A percentile compares a stretch with the other conserved stretches of the same genome.
Evolutionary conservation across 2,329 filamentous ascomycete species (phyloP).

Genomic region (Amesomyces nigricolor): DNA sequence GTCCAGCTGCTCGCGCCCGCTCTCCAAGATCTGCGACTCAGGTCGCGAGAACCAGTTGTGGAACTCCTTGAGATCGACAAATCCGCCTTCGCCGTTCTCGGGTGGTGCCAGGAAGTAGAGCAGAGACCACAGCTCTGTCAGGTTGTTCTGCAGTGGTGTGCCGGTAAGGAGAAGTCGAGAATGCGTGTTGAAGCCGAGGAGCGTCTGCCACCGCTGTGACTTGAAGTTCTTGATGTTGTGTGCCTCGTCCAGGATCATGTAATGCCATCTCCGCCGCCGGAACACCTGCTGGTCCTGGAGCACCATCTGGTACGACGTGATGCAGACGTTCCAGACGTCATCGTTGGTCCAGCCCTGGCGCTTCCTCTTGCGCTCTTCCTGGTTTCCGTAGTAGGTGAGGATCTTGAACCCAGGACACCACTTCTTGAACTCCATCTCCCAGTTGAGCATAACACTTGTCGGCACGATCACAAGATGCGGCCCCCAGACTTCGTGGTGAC

Average conservation of each 20-base stretch:
- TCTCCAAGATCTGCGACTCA: constrained; percentile 92
- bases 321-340: constrained; percentile 92
- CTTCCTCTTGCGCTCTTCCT: constrained; percentile 87
- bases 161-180: constrained; percentile 84
- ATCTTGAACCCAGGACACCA: constrained; percentile 98
- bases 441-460: constrained; percentile 97
- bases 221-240: constrained; percentile 99
- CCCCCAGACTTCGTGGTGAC: constrained; percentile 87
- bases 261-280: constrained; percentile 90
- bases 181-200: constrained; percentile 88
- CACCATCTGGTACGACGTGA: constrained; percentile 95
- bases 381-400: constrained; percentile 89
- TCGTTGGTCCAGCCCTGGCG: constrained; percentile 90
- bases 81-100: constrained; percentile 78
- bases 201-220: constrained; percentile 91
- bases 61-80: constrained; percentile 92
- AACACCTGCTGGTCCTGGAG: constrained; percentile 92
- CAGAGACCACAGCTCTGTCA: constrained; percentile 94
- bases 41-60: constrained; percentile 94
- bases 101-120: constrained; percentile 95
- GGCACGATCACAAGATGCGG: constrained; percentile 94
- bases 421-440: constrained; percentile 99
- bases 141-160: constrained; percentile 92
- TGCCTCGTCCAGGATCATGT: constrained; percentile 95
- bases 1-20: constrained; percentile 88